phyloP scores from a whole-genome alignment of 2,329 filamentous ascomycete genomes.

The Ophiocordyceps polyrhachis-furcata region DNA sequence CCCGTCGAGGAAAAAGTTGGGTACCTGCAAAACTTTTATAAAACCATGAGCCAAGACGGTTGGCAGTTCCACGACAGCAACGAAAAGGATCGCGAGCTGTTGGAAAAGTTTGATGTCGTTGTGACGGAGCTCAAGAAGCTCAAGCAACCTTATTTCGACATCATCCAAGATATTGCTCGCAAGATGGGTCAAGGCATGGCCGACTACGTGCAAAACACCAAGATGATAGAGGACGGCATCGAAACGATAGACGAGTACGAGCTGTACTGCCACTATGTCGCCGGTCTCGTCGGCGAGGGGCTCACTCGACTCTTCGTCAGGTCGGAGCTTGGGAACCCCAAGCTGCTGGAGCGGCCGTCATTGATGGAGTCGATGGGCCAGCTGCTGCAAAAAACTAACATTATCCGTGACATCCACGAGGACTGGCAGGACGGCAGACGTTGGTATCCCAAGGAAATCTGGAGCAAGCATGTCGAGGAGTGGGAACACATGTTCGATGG shows the following conservation, averaged over 20 bases:
- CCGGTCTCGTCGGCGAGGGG: slow-evolving; percentile 93
- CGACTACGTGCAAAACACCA: slow-evolving; percentile 74
- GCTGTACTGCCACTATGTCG: slow-evolving; percentile 94
- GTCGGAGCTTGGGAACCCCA: slow-evolving; percentile 69
- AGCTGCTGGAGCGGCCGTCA: slow-evolving; percentile 56
- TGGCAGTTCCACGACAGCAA: slow-evolving; percentile 83
- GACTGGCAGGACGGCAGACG: slow-evolving; percentile 73
- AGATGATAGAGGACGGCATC: slow-evolving; percentile 63
- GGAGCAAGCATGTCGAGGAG: slow-evolving; percentile 81
- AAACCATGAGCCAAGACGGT: slow-evolving; percentile 60
- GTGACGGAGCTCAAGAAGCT: slow-evolving; percentile 74
- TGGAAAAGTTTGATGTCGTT: slow-evolving; percentile 82
- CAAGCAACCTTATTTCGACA: slow-evolving; percentile 64
- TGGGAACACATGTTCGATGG: slow-evolving; percentile 84
- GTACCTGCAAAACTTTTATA: slow-evolving; percentile 64
- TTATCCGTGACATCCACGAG: slow-evolving; percentile 87
- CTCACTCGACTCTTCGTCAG: slow-evolving; percentile 80
- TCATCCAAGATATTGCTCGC: slow-evolving; percentile 81
- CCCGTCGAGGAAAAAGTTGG: slow-evolving; percentile 67
- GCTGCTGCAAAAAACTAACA: slow-evolving; percentile 96
- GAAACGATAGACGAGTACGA: slow-evolving; percentile 80
- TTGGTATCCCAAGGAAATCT: slow-evolving; percentile 94
- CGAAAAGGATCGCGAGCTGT: slow-evolving; percentile 84
- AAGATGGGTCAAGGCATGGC: slow-evolving; percentile 99
- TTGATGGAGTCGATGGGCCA: slow-evolving; percentile 93